Base-by-base conservation (phyloP, 495 filamentous ascomycete genomes). In the Rhypophila decipiens region DNA sequence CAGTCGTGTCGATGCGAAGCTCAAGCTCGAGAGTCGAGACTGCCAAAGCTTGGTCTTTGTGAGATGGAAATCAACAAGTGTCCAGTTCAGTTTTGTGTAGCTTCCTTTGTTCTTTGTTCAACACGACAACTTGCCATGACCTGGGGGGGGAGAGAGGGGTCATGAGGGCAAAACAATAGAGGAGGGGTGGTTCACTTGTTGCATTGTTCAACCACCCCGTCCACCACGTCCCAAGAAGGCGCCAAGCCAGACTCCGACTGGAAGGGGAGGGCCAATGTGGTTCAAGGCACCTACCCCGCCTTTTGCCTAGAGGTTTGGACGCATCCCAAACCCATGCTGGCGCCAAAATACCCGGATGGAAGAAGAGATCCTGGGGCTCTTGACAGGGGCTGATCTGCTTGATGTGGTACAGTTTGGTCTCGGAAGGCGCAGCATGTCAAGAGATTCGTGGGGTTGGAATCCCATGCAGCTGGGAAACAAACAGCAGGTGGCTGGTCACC, bases 281-380 rank as follows among this genome's bases (percentile, higher is more conserved):
- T 20, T 13, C 1, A 4, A 29, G 41, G 12, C 18, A 33, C 20
- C 38, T 49, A 48, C 51, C 51, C 50, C 51, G 51, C 51, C 46
- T 46, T 45, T 44, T 24, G 19, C 31, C 45, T 35, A 35, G 20
- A 34, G 40, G 18, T 29, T 12, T n/a, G 5, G 40, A 24, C 41
- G 39, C 42, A 31, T 20, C 42, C 38, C 17, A 40, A 24, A 35
- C 10, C 20, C 22, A 36, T 21, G 20, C 23, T 50, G 46, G 52
- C 46, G 52, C 39, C 47, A 49, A 50, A 50, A 50, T 50, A 54
- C 44, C 47, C 46, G 24, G 44, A 12, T 22, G 18, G n/a, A n/a
- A n/a, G n/a, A n/a, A n/a, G n/a, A n/a, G n/a, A n/a, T n/a, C n/a
- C n/a, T n/a, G n/a, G n/a, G n/a, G n/a, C n/a, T n/a, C n/a, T n/a